Conservation (phyloP, 2,329 filamentous ascomycete genomes). For the Calonectria pauciramosa region DNA sequence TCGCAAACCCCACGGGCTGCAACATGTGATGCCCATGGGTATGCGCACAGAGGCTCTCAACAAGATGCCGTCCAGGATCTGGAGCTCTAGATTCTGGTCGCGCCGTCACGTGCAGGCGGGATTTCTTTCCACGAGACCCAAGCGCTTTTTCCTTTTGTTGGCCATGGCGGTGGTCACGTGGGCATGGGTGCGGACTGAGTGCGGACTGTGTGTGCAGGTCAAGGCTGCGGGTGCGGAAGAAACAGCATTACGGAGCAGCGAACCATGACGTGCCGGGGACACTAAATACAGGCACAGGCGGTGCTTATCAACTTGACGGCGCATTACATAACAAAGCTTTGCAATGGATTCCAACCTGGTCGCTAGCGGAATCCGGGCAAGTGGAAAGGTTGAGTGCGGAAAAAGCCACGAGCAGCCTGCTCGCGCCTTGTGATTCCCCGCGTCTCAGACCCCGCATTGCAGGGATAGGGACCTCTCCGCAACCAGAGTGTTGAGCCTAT, state of each 20-base stretch:
- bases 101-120: not conserved
- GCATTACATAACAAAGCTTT: not conserved
- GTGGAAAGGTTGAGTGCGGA: constrained; percentile 9
- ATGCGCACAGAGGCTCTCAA: not conserved
- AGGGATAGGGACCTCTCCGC: not conserved
- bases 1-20: not conserved
- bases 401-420: not conserved
- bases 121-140: not conserved
- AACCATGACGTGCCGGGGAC: not conserved
- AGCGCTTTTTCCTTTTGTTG: not conserved
- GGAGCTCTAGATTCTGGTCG: not conserved
- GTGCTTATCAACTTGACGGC: not conserved
- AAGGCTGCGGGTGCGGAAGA: not conserved
- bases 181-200: not conserved
- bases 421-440: not conserved
- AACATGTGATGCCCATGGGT: not conserved
- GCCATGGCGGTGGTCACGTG: not conserved
- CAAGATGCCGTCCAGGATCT: not conserved
- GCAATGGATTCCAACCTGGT: not conserved
- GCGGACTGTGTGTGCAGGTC: no score
- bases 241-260: not conserved
- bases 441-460: not conserved
- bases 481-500: not conserved
- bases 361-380: constrained; percentile 3
- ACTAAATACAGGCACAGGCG: not conserved